Evolutionary conservation across 345 rosid species (phyloP).

Genomic region (Heritiera littoralis): DNA sequence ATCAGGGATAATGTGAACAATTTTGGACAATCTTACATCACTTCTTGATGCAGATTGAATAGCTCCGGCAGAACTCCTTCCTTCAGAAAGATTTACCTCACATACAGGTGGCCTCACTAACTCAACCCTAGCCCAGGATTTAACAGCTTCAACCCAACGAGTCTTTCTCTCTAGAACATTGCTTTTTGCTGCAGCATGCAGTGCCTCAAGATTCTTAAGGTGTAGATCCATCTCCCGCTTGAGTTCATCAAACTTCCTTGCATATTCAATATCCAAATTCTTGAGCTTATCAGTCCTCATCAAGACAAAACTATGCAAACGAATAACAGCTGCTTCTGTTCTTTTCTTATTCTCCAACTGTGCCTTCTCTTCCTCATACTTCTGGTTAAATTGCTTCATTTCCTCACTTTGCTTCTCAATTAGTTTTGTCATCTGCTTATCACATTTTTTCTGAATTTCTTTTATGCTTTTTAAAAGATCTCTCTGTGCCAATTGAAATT

Average conservation of each 20-base stretch:
- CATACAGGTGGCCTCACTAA: constrained; percentile 28
- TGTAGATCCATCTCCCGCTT: constrained; percentile 32
- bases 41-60: constrained; percentile 14
- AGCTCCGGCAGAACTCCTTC: background rate
- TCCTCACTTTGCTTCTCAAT: constrained; percentile 43
- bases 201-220: constrained; percentile 44
- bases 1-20: constrained; percentile 22
- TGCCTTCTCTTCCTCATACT: constrained; percentile 47
- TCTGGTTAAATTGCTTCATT: constrained; percentile 40
- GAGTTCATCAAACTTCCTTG: constrained; percentile 45
- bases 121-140: constrained; percentile 49
- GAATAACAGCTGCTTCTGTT: constrained; percentile 56
- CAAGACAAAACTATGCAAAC: constrained; percentile 38
- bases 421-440: constrained; percentile 51
- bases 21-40: constrained; percentile 27
- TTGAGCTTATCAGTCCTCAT: constrained; percentile 45
- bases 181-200: constrained; percentile 44
- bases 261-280: constrained; percentile 49
- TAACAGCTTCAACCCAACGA: constrained; percentile 46
- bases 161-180: constrained; percentile 46
- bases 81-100: constrained; percentile 21
- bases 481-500: constrained; percentile 35
- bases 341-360: constrained; percentile 43
- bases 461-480: constrained; percentile 51
- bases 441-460: constrained; percentile 50